These are phyloP conservation scores for Lithospermum erythrorhizon DNA, from an alignment of 257 asterid genomes.

Conservation along the genomic window DNA sequence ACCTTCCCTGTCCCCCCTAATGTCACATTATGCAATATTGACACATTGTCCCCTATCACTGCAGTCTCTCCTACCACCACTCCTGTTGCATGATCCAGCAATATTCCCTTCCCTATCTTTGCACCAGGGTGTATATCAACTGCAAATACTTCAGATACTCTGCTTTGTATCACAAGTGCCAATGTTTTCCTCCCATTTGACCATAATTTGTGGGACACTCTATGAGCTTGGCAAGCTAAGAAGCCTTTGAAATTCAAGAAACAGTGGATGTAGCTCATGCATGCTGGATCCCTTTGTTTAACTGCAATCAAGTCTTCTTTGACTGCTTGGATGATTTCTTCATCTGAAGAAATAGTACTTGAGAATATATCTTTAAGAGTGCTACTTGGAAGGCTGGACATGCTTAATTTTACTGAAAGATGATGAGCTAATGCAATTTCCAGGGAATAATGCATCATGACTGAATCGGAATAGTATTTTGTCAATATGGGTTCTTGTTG, in stretches of 20 bases:
- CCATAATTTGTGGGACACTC: slow-evolving; percentile 71
- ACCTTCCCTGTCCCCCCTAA: slow-evolving; percentile 86
- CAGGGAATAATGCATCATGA: slow-evolving; percentile 48
- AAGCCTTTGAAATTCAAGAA: slow-evolving; percentile 80
- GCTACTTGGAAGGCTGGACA: slow-evolving; percentile 34
- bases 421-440: slow-evolving; percentile 53
- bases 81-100: slow-evolving; percentile 94
- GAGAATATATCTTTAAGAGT: slow-evolving; percentile 46
- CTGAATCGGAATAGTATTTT: slow-evolving; percentile 39
- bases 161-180: slow-evolving; percentile 62
- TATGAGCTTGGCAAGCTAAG: slow-evolving; percentile 63
- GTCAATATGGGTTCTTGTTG: slow-evolving; percentile 64
- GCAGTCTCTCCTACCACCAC: slow-evolving; percentile 82
- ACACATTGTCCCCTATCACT: slow-evolving; percentile 73
- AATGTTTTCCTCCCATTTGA: slow-evolving; percentile 38
- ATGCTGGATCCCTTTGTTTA: slow-evolving; percentile 85
- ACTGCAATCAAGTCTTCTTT: slow-evolving; percentile 55
- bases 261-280: slow-evolving; percentile 72
- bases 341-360: slow-evolving; percentile 32
- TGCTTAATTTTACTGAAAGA: slow-evolving; percentile 51
- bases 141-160: slow-evolving; percentile 72
- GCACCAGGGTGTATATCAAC: slow-evolving; percentile 95
- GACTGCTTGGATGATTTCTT: slow-evolving; percentile 41
- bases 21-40: slow-evolving; percentile 83
- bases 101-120: slow-evolving; percentile 60